Percentiles rank a stretch among this genome's conserved stretches.
Evolutionary conservation across 495 filamentous ascomycete genomes (phyloP).

Genomic region (Talaromyces trachyspermus): DNA sequence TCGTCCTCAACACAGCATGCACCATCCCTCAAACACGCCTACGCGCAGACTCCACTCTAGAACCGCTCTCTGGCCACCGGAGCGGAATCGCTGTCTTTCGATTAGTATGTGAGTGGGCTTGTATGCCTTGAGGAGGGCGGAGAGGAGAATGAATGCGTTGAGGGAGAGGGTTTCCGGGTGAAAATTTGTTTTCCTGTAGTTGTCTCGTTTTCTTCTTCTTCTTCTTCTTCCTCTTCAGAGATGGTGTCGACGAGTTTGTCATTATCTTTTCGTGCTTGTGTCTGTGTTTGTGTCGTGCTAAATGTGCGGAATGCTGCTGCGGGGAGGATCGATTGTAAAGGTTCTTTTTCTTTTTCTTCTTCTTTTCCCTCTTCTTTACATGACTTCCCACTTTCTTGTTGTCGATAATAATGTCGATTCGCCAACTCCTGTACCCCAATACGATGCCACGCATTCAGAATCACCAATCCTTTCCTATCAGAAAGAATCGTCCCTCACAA

Average conservation of each 20-base stretch:
- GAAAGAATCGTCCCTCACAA: constrained; percentile 3
- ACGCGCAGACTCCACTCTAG: constrained; percentile 88
- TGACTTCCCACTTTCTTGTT: background rate
- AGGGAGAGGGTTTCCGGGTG: constrained; percentile 37
- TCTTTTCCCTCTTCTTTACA: too few relatives aligned
- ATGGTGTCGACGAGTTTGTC: constrained; percentile 7
- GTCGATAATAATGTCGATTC: background rate
- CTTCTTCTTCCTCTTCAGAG: constrained; percentile 8
- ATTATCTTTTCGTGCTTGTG: constrained; percentile 1
- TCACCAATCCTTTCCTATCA: background rate
- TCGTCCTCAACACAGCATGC: constrained; percentile 61
- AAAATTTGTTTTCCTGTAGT: constrained; percentile 36
- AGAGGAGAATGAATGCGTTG: constrained; percentile 55
- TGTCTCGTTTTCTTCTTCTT: constrained; percentile 5
- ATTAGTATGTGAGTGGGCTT: constrained; percentile 71
- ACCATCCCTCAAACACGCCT: constrained; percentile 89
- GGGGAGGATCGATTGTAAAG: background rate
- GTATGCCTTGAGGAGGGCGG: constrained; percentile 35
- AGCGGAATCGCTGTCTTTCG: constrained; percentile 84
- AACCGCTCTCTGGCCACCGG: constrained; percentile 52
- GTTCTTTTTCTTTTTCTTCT: constrained; percentile 8
- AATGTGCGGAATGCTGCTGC: constrained; percentile 5
- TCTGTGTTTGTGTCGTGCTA: background rate
- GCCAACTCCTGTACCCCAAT: constrained; percentile 21
- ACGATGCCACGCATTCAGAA: constrained; percentile 31